These are phyloP conservation scores for Pleodorina starrii DNA, from an alignment of 139 green algal species.

Conservation along the genomic window DNA sequence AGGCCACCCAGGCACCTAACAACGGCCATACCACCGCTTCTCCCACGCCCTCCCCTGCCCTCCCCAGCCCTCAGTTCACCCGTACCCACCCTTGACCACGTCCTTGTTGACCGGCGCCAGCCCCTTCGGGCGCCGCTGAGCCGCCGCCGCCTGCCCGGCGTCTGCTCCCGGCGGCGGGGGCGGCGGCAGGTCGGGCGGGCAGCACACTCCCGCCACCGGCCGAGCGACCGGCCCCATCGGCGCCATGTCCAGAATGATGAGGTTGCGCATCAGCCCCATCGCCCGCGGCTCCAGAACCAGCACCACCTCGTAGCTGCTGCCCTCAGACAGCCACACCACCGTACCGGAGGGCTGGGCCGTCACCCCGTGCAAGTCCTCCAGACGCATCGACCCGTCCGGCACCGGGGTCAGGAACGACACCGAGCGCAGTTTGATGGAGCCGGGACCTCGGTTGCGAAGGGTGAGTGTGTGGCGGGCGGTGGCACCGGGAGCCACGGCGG, in stretches of 20 bases:
- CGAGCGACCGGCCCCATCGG: background rate
- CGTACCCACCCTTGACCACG: conserved; percentile 9
- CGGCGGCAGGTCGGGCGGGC: background rate
- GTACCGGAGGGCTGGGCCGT: background rate
- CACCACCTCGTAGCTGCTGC: background rate
- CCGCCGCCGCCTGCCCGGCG: background rate
- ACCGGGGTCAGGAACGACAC: conserved; percentile 19
- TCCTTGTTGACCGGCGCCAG: background rate
- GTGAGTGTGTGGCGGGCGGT: background rate
- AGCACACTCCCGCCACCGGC: background rate
- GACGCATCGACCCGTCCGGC: background rate
- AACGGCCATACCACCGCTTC: background rate
- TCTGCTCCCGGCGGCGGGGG: background rate
- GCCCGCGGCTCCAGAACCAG: background rate
- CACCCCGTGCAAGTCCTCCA: background rate
- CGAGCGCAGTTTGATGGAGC: background rate
- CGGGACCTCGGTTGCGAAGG: conserved; percentile 18
- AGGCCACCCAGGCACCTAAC: no score
- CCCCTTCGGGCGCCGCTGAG: background rate
- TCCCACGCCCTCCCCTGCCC: no score
- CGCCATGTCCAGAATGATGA: conserved; percentile 34
- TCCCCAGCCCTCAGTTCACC: no score
- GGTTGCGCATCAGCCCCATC: conserved; percentile 20
- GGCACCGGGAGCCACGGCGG: background rate
- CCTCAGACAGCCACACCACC: background rate